These are phyloP conservation scores for Alternaria dauci DNA, from an alignment of 2,329 filamentous ascomycete species.

Conservation along the genomic window DNA sequence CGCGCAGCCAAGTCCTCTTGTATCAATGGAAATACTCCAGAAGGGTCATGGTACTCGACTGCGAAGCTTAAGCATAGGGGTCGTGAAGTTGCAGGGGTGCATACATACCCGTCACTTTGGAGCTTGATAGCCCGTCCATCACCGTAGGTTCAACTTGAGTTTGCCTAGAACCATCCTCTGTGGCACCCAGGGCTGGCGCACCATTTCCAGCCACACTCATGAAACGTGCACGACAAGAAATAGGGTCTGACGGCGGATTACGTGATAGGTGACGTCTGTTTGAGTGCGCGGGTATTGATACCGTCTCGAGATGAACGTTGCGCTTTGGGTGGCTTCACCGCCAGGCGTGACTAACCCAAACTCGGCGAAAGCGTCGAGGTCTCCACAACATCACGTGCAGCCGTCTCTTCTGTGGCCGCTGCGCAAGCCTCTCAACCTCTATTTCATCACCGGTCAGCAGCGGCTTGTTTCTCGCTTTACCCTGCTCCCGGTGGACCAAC, in stretches of 20 bases:
- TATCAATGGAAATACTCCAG: slow-evolving; percentile 83
- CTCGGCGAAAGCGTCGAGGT: slow-evolving; percentile 19
- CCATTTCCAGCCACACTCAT: slow-evolving; percentile 51
- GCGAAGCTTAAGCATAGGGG: slow-evolving; percentile 31
- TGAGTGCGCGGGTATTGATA: slow-evolving; percentile 29
- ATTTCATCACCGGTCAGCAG: slow-evolving; percentile 1
- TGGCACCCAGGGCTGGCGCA: slow-evolving; percentile 48
- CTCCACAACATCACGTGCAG: slow-evolving; percentile 18
- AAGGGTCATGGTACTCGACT: slow-evolving; percentile 98
- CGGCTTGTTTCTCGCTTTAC: slow-evolving; percentile 5
- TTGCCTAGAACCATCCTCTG: slow-evolving; percentile 46
- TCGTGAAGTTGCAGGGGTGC: slow-evolving; percentile 15
- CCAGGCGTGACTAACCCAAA: slow-evolving; percentile 15
- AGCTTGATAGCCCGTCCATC: slow-evolving; percentile 56
- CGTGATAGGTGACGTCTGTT: slow-evolving; percentile 27
- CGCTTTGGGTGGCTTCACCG: slow-evolving; percentile 26
- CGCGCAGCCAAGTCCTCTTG: slow-evolving; percentile 78
- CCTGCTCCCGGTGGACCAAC: not conserved
- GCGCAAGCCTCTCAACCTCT: not conserved
- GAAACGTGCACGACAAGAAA: slow-evolving; percentile 31
- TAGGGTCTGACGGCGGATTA: slow-evolving; percentile 9
- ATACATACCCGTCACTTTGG: slow-evolving; percentile 61
- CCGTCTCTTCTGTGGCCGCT: not conserved
- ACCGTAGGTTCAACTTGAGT: slow-evolving; percentile 40
- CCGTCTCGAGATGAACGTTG: slow-evolving; percentile 33